Base-by-base conservation (phyloP, 2,329 filamentous ascomycete genomes). In the Cladosporium velox region DNA sequence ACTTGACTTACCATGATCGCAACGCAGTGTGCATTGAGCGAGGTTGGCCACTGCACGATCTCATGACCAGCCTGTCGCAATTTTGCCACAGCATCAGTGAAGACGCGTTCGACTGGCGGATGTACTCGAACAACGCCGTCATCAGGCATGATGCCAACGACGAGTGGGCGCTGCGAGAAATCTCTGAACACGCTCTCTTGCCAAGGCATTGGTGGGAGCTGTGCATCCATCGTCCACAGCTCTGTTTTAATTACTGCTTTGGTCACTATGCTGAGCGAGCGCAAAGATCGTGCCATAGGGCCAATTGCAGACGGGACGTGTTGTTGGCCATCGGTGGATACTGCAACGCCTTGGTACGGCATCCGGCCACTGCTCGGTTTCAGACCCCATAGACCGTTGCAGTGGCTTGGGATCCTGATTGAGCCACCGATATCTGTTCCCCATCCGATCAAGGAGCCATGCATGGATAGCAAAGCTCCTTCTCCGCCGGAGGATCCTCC, bases 291-390 rank as follows among this genome's bases (percentile, higher is more conserved):
- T 6, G 84, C 79, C 77, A 90, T 81, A 1, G 88, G 87, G 0
- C 87, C 87, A n/a, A 88, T 77, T 0, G 86, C 81, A 0, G 87
- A 89, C 1, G 87, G 87, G 0, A 89, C 84, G 73, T 89, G 86
- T 65, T 88, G 85, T 70, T 89, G 87, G 2, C 87, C 86, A 49
- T 88, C 86, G 0, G 85, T 88, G 0, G 86, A 88, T 0, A 89
- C 87, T 0, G 85, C 80, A 0, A 87, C 85, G 0, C 86, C 86
- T 14, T 80, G 72, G 60, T 89, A 89, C 0, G 87, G 86, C 0
- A 88, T 72, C 6, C 87, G 81, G 2, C 80, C 79, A 68, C 84
- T 88, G 35, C 77, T 82, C 26, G 81, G 83, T 63, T 85, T 84
- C 38, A 85, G 74, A 0, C 82, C 81, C 69, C 82, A 85, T 0